Conservation (phyloP, 1,139 yeast species). For the Pichia sp. region DNA sequence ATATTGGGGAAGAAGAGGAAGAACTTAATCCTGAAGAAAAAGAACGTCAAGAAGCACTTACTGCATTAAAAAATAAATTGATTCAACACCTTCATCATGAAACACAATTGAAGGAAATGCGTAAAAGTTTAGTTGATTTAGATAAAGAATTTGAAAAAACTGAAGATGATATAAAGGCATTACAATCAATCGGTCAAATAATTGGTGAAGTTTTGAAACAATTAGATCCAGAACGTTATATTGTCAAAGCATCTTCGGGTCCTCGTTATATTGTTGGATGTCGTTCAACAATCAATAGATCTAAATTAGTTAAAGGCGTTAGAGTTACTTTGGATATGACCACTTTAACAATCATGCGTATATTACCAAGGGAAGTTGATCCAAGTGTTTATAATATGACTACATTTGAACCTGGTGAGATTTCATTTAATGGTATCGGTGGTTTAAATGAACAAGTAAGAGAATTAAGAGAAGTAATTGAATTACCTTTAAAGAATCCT, state of each 20-base stretch:
- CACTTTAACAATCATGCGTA: conserved; percentile 94
- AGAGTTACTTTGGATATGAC: conserved; percentile 98
- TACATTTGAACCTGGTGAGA: conserved; percentile 92
- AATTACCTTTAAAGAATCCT: conserved; percentile 93
- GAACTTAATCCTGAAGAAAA: conserved; percentile 44
- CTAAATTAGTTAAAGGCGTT: conserved; percentile 82
- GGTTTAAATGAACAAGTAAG: conserved; percentile 94
- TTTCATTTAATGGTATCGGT: conserved; percentile 93
- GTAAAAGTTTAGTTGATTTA: conserved; percentile 76
- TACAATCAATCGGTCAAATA: conserved; percentile 96
- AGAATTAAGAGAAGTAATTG: conserved; percentile 95
- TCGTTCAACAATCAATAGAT: conserved; percentile 84
- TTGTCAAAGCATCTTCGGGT: conserved; percentile 95
- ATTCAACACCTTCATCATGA: conserved; percentile 95
- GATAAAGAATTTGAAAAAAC: conserved; percentile 87
- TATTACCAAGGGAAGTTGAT: conserved; percentile 95
- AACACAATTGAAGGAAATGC: conserved; percentile 76
- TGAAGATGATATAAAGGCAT: conserved; percentile 93
- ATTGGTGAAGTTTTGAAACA: conserved; percentile 97
- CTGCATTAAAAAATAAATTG: conserved; percentile 76
- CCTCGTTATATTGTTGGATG: conserved; percentile 98
- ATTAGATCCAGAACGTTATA: conserved; percentile 88
- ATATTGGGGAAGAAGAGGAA: conserved; percentile 14
- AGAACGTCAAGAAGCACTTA: conserved; percentile 75
- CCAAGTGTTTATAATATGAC: conserved; percentile 99